A percentile compares a stretch with the other conserved stretches of the same genome.
Evolutionary conservation across 1,284 basidiomycete genomes (phyloP).

Genomic region (Irpex sp.): DNA sequence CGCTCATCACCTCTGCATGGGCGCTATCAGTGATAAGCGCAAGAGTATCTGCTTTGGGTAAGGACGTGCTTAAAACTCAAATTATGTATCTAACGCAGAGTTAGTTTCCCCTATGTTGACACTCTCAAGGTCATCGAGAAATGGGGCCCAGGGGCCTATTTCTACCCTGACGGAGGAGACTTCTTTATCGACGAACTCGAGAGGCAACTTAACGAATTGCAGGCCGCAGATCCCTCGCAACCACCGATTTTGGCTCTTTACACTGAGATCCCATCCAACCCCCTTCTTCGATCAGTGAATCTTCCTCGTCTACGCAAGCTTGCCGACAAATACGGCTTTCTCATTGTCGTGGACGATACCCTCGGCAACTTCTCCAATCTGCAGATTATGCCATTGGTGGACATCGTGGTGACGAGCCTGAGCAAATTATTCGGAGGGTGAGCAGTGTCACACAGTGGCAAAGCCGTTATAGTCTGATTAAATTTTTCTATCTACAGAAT

Average conservation of each 20-base stretch:
- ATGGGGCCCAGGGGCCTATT: slow-evolving; percentile 95
- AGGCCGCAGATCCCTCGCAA: slow-evolving; percentile 34
- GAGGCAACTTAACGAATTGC: slow-evolving; percentile 50
- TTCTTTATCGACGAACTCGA: slow-evolving; percentile 79
- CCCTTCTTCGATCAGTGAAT: slow-evolving; percentile 83
- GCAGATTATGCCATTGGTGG: slow-evolving; percentile 85
- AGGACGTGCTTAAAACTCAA: slow-evolving; percentile 22
- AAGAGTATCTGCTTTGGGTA: slow-evolving; percentile 94
- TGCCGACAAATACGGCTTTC: slow-evolving; percentile 87
- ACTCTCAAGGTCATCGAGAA: slow-evolving; percentile 97
- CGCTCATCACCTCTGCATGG: slow-evolving; percentile 74
- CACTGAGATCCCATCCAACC: slow-evolving; percentile 94
- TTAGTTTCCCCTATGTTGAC: slow-evolving; percentile 96
- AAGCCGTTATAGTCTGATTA: neutral
- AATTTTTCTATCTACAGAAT: slow-evolving; percentile 39
- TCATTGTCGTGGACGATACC: slow-evolving; percentile 93
- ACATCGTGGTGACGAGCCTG: slow-evolving; percentile 92
- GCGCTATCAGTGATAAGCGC: slow-evolving; percentile 41
- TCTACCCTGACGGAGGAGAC: slow-evolving; percentile 82
- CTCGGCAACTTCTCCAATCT: slow-evolving; percentile 97
- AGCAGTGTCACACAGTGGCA: neutral
- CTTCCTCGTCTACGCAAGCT: slow-evolving; percentile 76
- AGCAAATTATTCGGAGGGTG: slow-evolving; percentile 89
- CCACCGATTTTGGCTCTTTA: slow-evolving; percentile 62
- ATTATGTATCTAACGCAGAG: neutral